These are phyloP conservation scores for Neostapfia colusana DNA, from an alignment of 176 grass and related monocot genomes.

Conservation along the genomic window DNA sequence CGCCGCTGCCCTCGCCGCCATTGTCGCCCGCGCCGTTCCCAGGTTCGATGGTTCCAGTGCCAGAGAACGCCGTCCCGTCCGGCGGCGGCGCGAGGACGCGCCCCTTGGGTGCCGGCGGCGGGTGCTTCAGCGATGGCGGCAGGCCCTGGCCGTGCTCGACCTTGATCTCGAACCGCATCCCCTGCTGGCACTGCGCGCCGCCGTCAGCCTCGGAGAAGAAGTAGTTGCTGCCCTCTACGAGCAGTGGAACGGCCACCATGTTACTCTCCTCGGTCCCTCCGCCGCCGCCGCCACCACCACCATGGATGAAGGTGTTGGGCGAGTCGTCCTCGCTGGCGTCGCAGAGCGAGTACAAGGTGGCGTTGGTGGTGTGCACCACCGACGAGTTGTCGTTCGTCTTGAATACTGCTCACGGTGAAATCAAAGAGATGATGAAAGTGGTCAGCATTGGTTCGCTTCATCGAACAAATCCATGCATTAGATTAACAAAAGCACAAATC, in stretches of 20 bases:
- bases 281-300: constrained; percentile 21
- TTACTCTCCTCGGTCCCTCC: neutral
- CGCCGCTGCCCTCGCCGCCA: constrained; percentile 23
- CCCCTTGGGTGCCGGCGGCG: constrained; percentile 28
- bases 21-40: constrained; percentile 21
- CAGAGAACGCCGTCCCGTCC: constrained; percentile 10
- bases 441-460: neutral
- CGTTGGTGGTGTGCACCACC: constrained; percentile 59
- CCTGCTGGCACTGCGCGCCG: constrained; percentile 61
- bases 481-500: neutral
- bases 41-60: neutral
- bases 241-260: constrained; percentile 41
- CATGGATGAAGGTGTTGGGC: constrained; percentile 39
- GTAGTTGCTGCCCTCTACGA: constrained; percentile 58
- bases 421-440: neutral
- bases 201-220: constrained; percentile 66
- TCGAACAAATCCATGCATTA: neutral
- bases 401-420: constrained; percentile 47
- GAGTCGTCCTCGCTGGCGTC: constrained; percentile 50
- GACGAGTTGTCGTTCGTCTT: constrained; percentile 72
- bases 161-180: constrained; percentile 75
- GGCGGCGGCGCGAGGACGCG: constrained; percentile 41
- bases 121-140: constrained; percentile 33
- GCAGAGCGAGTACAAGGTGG: constrained; percentile 57
- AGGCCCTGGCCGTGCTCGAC: constrained; percentile 55